Evolutionary conservation across 1,139 yeast species (phyloP), one percentile per base, ranked within the genome.

Genomic region (Nematodospora anomalae): DNA sequence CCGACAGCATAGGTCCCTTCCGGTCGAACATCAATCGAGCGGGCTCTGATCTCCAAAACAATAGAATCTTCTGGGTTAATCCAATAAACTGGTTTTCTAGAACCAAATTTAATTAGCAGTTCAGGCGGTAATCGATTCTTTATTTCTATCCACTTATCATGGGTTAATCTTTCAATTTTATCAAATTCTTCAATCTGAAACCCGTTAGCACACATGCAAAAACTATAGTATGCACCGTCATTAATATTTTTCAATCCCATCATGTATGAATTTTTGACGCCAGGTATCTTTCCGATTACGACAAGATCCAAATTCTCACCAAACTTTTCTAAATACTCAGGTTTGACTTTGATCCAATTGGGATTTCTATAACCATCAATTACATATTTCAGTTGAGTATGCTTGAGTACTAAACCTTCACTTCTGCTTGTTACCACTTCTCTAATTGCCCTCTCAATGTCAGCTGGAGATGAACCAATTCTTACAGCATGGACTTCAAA

Each of bases 171-270:
- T 29, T 76, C 77, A 25, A 92, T 81, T 36, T 67, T 68, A 26
- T 74, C 74, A 44, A 72, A 81, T 39, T 84, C 92, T 1, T 70
- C 74, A 4, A 64, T 60, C 7, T 86, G 76, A 46, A 92, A 79
- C 0, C 97, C 97, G 52, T 90, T 89, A 0, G 95, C 94, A 26
- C 89, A 87, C 26, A 77, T 74, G 49, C 95, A 84, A 44, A 92
- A 83, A 13, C 94, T 77, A 45, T 76, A 55, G 49, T 56, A 67
- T 3, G 55, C 46, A 3, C 58, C 57, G 6, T 60, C 63, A 14
- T 57, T 55, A 14, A 50, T 48, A 27, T 68, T 70, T 29, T 64
- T 64, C 21, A 90, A 57, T 0, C 92, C 97, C 59, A 95, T 83
- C 51, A 86, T 70, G 50, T 76, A 86, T 4, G 90, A 74, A 30